These are phyloP conservation scores for Pestalotiopsis sp. DNA, from an alignment of 2,329 filamentous ascomycete species.

Conservation along the genomic window DNA sequence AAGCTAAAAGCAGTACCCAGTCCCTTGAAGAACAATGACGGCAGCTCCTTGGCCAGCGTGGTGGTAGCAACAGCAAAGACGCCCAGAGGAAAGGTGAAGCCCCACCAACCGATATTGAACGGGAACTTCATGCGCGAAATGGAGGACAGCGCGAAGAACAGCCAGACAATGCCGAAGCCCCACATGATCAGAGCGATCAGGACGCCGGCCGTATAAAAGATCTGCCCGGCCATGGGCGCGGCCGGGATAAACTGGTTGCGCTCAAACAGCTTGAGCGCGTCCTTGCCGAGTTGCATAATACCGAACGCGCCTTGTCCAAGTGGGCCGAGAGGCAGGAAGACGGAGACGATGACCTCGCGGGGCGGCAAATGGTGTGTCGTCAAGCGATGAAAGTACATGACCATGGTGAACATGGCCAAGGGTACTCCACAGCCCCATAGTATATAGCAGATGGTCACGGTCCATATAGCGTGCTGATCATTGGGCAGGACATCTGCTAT, in stretches of 20 bases:
- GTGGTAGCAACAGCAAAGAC: constrained; percentile 32
- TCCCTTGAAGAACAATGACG: constrained; percentile 7
- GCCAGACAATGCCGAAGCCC: constrained; percentile 37
- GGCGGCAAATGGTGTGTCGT: not conserved
- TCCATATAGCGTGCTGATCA: constrained; percentile 46
- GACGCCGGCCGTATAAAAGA: constrained; percentile 58
- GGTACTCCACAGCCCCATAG: constrained; percentile 67
- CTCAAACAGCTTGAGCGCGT: constrained; percentile 43
- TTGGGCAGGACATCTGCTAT: constrained; percentile 58
- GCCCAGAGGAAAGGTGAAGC: constrained; percentile 41
- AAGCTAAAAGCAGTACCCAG: constrained; percentile 2
- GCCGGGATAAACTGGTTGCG: constrained; percentile 6
- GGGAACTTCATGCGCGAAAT: constrained; percentile 37
- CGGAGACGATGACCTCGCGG: constrained; percentile 57
- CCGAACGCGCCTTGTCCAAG: constrained; percentile 64
- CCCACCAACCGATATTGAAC: constrained; percentile 44
- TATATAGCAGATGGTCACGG: constrained; percentile 65
- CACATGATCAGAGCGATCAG: constrained; percentile 35
- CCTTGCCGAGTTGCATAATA: constrained; percentile 45
- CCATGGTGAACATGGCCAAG: constrained; percentile 50
- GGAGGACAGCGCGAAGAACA: constrained; percentile 33
- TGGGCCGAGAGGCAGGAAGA: constrained; percentile 65
- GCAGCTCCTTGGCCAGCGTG: constrained; percentile 7
- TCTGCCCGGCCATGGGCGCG: constrained; percentile 46
- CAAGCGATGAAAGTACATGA: constrained; percentile 67